Percentiles rank a stretch among this genome's conserved stretches.
Evolutionary conservation across 495 filamentous ascomycete genomes (phyloP).

Genomic region (Zalerion maritima): DNA sequence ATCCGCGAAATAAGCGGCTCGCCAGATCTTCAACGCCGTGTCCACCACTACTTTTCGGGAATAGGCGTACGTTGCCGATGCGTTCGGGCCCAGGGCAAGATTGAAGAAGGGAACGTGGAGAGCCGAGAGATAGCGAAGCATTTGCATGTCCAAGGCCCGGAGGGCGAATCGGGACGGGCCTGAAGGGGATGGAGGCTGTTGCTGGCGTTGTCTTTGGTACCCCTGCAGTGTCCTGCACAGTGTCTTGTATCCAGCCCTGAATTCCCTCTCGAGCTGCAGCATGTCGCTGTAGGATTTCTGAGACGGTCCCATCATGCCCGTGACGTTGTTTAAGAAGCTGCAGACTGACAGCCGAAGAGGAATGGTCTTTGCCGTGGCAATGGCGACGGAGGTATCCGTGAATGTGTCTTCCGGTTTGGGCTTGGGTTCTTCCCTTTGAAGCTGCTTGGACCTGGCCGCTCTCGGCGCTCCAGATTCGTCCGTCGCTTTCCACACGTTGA

Average conservation of each 20-base stretch:
- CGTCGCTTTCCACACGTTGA: no score
- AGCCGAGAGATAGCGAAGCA: constrained; percentile 29
- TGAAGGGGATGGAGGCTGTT: no score
- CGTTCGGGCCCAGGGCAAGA: constrained; percentile 19
- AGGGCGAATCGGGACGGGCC: constrained; percentile 23
- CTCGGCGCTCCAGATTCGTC: no score
- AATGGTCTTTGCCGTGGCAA: constrained; percentile 31
- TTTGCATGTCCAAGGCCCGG: constrained; percentile 25
- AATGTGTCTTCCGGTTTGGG: constrained; percentile 20
- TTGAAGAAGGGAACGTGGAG: constrained; percentile 36
- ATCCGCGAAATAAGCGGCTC: no score
- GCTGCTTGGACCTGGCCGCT: no score
- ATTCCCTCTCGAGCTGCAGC: constrained; percentile 16
- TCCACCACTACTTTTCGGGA: constrained; percentile 32
- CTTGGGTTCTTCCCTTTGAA: constrained; percentile 11
- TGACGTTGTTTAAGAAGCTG: constrained; percentile 32
- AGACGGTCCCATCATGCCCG: no score
- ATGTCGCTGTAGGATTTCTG: constrained; percentile 19
- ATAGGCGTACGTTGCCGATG: constrained; percentile 38
- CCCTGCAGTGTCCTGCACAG: no score
- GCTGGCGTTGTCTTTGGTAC: no score
- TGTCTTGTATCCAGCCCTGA: no score
- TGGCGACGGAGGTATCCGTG: constrained; percentile 29
- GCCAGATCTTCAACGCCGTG: no score
- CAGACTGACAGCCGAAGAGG: constrained; percentile 30